Conservation (phyloP, 2,329 filamentous ascomycete genomes). For the Colletotrichum sp. region DNA sequence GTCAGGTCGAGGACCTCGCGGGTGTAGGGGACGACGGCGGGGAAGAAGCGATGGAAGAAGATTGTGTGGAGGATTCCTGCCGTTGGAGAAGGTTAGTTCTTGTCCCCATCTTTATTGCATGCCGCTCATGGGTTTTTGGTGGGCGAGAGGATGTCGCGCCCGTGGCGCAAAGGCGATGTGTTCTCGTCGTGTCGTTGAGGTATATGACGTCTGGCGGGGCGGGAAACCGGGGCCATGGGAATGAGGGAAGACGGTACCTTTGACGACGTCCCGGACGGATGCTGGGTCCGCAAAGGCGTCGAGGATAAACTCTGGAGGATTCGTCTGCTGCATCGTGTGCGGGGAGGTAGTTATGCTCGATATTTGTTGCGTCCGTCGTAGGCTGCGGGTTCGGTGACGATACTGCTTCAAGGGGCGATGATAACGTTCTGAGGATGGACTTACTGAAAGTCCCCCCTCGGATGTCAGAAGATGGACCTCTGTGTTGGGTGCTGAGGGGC, state of each 20-base stretch:
- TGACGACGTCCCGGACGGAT: conserved; percentile 90
- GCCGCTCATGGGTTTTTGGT: neutral
- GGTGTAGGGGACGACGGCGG: conserved; percentile 79
- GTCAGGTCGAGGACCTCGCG: conserved; percentile 91
- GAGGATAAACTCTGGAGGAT: conserved; percentile 86
- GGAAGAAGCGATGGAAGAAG: conserved; percentile 99
- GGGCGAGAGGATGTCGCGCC: neutral
- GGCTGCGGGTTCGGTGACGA: neutral
- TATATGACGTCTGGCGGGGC: conserved; percentile 18
- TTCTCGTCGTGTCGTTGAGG: neutral
- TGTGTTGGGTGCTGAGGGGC: conserved; percentile 5
- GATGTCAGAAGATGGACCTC: neutral
- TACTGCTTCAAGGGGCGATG: neutral
- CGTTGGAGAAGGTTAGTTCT: neutral
- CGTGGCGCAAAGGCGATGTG: neutral
- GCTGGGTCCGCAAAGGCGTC: conserved; percentile 92
- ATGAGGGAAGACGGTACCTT: conserved; percentile 63
- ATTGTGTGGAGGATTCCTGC: conserved; percentile 92
- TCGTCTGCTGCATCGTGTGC: conserved; percentile 52
- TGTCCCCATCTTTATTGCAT: neutral
- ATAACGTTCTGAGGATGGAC: neutral
- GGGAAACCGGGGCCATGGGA: conserved; percentile 15
- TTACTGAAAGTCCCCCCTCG: neutral
- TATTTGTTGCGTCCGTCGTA: neutral
- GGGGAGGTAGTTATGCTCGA: neutral